phyloP scores from a whole-genome alignment of 2,329 filamentous ascomycete species.

The Aspergillus sclerotialis region DNA sequence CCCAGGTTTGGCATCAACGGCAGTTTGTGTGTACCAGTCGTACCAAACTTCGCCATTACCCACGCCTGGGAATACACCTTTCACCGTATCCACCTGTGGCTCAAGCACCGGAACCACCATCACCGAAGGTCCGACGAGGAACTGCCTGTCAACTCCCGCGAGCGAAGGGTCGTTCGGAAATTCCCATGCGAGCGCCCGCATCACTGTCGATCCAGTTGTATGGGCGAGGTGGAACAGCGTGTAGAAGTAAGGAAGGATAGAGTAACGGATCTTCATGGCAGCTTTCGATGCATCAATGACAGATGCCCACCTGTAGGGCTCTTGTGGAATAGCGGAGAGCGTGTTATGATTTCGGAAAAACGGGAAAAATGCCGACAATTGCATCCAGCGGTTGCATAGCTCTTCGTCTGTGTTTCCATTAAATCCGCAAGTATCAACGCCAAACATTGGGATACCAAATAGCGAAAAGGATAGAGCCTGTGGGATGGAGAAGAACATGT shows the following conservation, averaged over 20 bases:
- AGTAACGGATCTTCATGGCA: slow-evolving; percentile 65
- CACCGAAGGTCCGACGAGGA: slow-evolving; percentile 60
- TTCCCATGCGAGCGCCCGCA: slow-evolving; percentile 68
- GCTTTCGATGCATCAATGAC: slow-evolving; percentile 58
- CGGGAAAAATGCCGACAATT: slow-evolving; percentile 66
- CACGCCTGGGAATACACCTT: slow-evolving; percentile 63
- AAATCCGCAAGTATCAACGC: slow-evolving; percentile 65
- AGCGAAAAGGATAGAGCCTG: slow-evolving; percentile 69
- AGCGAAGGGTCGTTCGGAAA: slow-evolving; percentile 65
- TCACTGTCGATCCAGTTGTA: slow-evolving; percentile 59
- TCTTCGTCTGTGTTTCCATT: slow-evolving; percentile 60
- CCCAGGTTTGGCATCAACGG: slow-evolving; percentile 45
- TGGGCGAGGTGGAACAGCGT: slow-evolving; percentile 64
- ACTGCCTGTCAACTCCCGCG: slow-evolving; percentile 61
- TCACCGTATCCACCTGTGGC: slow-evolving; percentile 55
- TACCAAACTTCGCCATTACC: slow-evolving; percentile 60
- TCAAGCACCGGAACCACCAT: slow-evolving; percentile 61
- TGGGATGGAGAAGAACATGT: slow-evolving; percentile 70
- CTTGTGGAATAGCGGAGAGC: slow-evolving; percentile 55
- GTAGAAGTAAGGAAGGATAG: slow-evolving; percentile 68
- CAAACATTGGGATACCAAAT: slow-evolving; percentile 73
- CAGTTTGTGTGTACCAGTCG: slow-evolving; percentile 67
- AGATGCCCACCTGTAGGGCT: slow-evolving; percentile 63
- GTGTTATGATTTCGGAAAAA: slow-evolving; percentile 74
- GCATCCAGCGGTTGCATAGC: slow-evolving; percentile 69